Evolutionary conservation across 2,329 filamentous ascomycete genomes (phyloP), one percentile per base, ranked within the genome.

Genomic region (Phaeophleospora eucalypticola): DNA sequence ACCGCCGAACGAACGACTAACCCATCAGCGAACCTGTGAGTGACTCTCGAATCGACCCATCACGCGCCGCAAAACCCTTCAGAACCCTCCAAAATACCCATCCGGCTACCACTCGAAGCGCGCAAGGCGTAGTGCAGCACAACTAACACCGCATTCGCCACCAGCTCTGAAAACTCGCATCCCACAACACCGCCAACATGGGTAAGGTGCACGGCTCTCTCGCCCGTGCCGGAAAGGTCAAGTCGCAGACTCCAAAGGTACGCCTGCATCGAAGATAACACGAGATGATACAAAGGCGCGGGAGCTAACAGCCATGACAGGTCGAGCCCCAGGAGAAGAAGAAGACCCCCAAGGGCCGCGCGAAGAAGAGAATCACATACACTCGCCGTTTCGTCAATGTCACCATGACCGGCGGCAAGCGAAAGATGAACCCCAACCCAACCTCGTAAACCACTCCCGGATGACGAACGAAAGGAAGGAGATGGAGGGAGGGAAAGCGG

Each of bases 381-480:
- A 95, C 89, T 66, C 87, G 91, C 73, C 89, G 91, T 69, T 97
- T 97, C 80, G 90, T 97, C 65, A 96, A 97, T 78, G 89, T 97
- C 71, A 93, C 88, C 69, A 82, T 95, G 77, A 94, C 90, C 61
- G 90, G 89, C 75, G 91, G 91, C 79, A 97, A 97, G 90, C 82
- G 91, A 76, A 96, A 96, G 86, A 90, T 90, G 86, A 90, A 90
- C 83, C 85, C 86, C 73, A 89, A 89, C 81, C 86, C 86, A 67
- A 82, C 81, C 70, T 70, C 82, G 65, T 88, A 86, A 58, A 54
- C 41, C 29, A 45, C 52, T 29, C 36, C n/a, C 38, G 16, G n/a
- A 18, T 32, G 24, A 40, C 37, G 24, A 29, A 36, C 37, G n/a
- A 35, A 19, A 45, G 35, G 16, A 48, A 38, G 43, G 20, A 41